These are phyloP conservation scores for Pichia sp. DNA, from an alignment of 1,139 yeast species.

Conservation along the genomic window DNA sequence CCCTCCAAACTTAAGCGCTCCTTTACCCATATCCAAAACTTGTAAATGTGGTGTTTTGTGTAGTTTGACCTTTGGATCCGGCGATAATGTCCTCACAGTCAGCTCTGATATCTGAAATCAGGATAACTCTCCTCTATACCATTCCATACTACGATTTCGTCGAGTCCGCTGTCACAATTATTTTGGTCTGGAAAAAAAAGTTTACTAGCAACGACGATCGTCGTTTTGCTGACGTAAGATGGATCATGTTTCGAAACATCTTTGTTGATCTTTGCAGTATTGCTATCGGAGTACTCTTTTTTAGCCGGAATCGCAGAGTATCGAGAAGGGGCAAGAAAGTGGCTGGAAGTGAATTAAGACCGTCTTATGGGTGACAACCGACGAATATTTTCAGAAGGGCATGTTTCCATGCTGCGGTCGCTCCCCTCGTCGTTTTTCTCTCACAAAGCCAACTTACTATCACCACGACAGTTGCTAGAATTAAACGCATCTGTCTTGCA, in stretches of 20 bases:
- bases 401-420: constrained; percentile 8
- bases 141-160: not conserved
- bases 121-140: too few relatives aligned
- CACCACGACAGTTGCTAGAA: constrained; percentile 18
- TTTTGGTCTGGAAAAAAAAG: not conserved
- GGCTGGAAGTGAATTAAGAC: too few relatives aligned
- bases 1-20: constrained; percentile 51
- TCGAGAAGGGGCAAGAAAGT: too few relatives aligned
- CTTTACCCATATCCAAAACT: constrained; percentile 43
- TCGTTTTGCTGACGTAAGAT: not conserved
- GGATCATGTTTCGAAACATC: not conserved
- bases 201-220: not conserved
- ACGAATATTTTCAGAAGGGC: constrained; percentile 12
- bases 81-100: too few relatives aligned
- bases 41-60: not conserved
- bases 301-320: too few relatives aligned
- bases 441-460: constrained; percentile 11
- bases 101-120: too few relatives aligned
- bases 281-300: not conserved
- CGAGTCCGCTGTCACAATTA: not conserved
- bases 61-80: not conserved
- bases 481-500: constrained; percentile 19
- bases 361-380: constrained; percentile 6
- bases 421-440: constrained; percentile 10
- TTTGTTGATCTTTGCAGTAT: not conserved